Percentiles rank a stretch among this genome's conserved stretches.
Conservation (phyloP, 202 grass and related monocot species). For the Digitaria exilis region DNA sequence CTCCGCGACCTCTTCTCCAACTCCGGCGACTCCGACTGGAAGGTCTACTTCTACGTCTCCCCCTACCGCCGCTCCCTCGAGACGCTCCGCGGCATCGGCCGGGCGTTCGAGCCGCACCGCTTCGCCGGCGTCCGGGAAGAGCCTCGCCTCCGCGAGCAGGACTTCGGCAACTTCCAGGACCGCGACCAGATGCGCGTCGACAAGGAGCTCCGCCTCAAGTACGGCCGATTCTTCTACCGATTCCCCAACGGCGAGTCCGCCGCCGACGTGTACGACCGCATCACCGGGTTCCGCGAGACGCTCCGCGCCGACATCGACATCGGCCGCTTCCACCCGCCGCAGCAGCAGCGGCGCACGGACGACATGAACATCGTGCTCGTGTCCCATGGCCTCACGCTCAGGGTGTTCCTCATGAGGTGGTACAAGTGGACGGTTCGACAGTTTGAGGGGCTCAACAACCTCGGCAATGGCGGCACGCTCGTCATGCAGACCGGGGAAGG, state of each 20-base stretch:
- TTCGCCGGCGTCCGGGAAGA: conserved; percentile 82
- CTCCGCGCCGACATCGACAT: conserved; percentile 79
- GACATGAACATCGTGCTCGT: conserved; percentile 82
- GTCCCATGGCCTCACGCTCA: conserved; percentile 72
- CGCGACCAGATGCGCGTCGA: conserved; percentile 68
- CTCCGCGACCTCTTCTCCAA: conserved; percentile 50
- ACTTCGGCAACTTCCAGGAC: conserved; percentile 93
- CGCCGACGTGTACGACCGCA: conserved; percentile 88
- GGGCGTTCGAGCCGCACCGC: conserved; percentile 54
- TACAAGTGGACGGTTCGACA: conserved; percentile 93
- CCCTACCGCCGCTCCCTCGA: conserved; percentile 72
- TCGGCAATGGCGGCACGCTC: conserved; percentile 64
- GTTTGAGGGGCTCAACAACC: conserved; percentile 69
- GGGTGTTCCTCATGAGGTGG: conserved; percentile 95
- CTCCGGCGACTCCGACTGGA: conserved; percentile 48
- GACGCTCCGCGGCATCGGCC: conserved; percentile 66
- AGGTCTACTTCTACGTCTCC: conserved; percentile 85
- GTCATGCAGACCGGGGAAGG: conserved; percentile 82
- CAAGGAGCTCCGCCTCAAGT: conserved; percentile 60
- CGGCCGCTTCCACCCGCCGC: conserved; percentile 65
- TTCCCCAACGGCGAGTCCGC: conserved; percentile 91
- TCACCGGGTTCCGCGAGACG: conserved; percentile 86
- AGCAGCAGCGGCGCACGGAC: no score
- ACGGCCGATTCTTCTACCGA: conserved; percentile 84
- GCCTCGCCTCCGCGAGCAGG: conserved; percentile 82